Evolutionary conservation across 2,329 filamentous ascomycete genomes (phyloP), one percentile per base, ranked within the genome.

Genomic region (Aspergillus sp.): DNA sequence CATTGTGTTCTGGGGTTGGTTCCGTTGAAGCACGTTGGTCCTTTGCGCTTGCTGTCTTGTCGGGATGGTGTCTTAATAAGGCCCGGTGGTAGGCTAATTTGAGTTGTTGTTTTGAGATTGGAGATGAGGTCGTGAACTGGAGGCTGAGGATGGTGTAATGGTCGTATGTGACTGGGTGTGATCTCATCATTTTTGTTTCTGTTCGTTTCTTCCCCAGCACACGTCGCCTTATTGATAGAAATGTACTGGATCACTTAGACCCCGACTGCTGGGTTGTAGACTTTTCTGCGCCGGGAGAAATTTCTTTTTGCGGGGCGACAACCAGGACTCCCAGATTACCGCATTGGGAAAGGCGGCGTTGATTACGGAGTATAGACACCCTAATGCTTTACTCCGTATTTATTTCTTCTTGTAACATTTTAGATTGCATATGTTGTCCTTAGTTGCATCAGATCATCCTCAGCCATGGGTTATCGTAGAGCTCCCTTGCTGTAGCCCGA

Each of bases 31-130:
- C 12, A 44, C 30, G 1, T 32, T 32, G 29, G 30, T 19, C n/a
- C 2, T 43, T 49, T 4, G 52, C 27, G 4, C 56, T 45, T 33
- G 53, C 43, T 2, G 51, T 55, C 59, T 80, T 82, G 63, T 83
- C 80, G 0, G 80, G 80, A 57, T 83, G 80, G 54, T 81, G 70
- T 28, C 63, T 61, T 4, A 83, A 68, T 27, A 83, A 67, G 5
- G 79, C 76, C 42, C 68, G 71, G 48, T 75, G 76, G 59, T 83
- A 83, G 7, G 79, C 79, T 29, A 64, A 50, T 57, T 76, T 78
- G 45, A 80, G 61, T 35, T 74, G 70, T 46, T 68, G 63, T 42
- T 68, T 67, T 4, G 64, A 60, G 29, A 70, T 52, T 3, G 52
- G 29, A 1, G 51, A 47, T 3, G 59, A 46, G 29, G 42, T 45